Evolutionary conservation across 1,284 basidiomycete genomes (phyloP).

Genomic region (Puccinia brachypodii): DNA sequence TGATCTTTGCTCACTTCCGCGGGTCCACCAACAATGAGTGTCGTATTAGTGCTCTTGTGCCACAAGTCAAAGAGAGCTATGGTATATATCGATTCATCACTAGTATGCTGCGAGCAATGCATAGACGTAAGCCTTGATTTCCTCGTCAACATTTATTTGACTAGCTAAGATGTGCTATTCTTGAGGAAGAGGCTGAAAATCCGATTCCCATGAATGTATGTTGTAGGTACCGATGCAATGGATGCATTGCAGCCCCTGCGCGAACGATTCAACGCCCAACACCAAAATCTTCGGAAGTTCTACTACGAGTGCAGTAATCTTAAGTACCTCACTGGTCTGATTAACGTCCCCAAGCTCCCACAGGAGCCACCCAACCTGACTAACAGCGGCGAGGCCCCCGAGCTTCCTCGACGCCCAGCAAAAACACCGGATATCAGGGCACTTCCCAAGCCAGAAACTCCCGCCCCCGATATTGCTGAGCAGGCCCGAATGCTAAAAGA

Average conservation of each 20-base stretch:
- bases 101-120: constrained; percentile 93
- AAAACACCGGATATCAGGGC: constrained; percentile 61
- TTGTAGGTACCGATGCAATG: constrained; percentile 74
- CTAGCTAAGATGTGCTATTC: not conserved
- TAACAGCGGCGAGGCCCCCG: constrained; percentile 77
- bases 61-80: constrained; percentile 94
- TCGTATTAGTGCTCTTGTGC: constrained; percentile 86
- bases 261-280: constrained; percentile 80
- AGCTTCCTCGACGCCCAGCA: constrained; percentile 77
- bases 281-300: constrained; percentile 86
- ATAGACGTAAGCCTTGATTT: constrained; percentile 67
- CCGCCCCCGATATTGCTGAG: constrained; percentile 74
- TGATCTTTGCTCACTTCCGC: constrained; percentile 88
- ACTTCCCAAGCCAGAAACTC: constrained; percentile 50
- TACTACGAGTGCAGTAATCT: constrained; percentile 97
- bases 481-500: constrained; percentile 93
- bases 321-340: constrained; percentile 89
- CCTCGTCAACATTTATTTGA: not conserved
- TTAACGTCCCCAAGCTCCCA: constrained; percentile 93
- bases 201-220: constrained; percentile 4
- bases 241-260: constrained; percentile 83
- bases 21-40: constrained; percentile 90
- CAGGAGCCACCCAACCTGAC: constrained; percentile 93
- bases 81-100: constrained; percentile 97
- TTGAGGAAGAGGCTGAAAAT: not conserved